Evolutionary conservation across 2,329 filamentous ascomycete genomes (phyloP), one percentile per base, ranked within the genome.

Genomic region (Alternaria angustiovoidea): DNA sequence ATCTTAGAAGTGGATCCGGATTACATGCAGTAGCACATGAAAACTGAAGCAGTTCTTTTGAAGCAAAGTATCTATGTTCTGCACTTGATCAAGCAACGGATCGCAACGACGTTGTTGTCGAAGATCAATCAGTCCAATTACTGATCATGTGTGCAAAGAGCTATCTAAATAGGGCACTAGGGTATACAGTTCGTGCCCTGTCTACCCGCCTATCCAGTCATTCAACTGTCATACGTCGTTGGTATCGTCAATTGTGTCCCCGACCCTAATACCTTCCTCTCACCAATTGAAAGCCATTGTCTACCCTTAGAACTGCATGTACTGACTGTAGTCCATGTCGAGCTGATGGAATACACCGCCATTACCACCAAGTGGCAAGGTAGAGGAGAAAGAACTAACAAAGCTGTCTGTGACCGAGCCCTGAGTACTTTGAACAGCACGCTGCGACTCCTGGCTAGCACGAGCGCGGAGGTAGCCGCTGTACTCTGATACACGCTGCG

Each of bases 1-100:
- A 28, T 71, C 6, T 74, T 78, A 48, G 76, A 78, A 38, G 75
- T 77, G 2, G 76, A 78, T 61, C 73, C 75, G 0, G 66, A 62
- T 7, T 77, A 76, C 42, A 42, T 51, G 5, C 16, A 46, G 7
- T 38, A 30, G 54, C 24, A 12, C 6, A 18, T 9, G 14, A 16
- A 18, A 26, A 6, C 2, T 6, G 6, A 44, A 14, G 16, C 11
- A 7, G 4, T 42, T 24, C 14, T 34, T 12, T 14, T 3, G 14
- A 26, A 20, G 11, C 28, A 5, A 42, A 30, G 7, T 43, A 14
- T 54, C 48, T 26, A 3, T 24, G 14, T 49, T 26, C 16, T 22
- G 20, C 30, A 16, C 32, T n/a, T 67, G 34, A 58, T 8, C 51
- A 46, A 48, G n/a, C 11, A 18, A 62, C 32, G 28, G 22, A 56